These are phyloP conservation scores for Colletotrichum melonis DNA, from an alignment of 2,329 filamentous ascomycete species.

Conservation along the genomic window DNA sequence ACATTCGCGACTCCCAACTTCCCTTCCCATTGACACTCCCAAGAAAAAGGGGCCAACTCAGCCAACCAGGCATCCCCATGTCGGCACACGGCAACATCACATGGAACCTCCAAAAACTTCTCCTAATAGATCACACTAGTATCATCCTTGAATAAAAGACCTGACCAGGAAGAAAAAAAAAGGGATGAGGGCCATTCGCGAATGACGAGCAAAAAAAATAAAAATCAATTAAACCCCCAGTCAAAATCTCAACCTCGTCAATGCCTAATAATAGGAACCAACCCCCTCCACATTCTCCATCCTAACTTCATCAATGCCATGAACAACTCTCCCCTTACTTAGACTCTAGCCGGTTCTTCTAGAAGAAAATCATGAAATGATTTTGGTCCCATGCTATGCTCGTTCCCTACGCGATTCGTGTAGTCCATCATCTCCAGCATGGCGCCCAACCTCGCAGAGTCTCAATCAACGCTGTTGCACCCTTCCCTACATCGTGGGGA, in stretches of 20 bases:
- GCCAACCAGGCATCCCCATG: constrained; percentile 24
- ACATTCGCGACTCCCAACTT: neutral
- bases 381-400: neutral
- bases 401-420: too few species aligned
- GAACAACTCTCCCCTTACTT: neutral
- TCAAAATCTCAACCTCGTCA: neutral
- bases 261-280: neutral
- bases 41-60: neutral
- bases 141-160: neutral
- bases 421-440: neutral
- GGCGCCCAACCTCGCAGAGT: neutral
- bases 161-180: neutral
- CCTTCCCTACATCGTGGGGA: neutral
- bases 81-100: constrained; percentile 6
- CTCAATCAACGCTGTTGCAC: neutral
- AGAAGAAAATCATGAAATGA: neutral
- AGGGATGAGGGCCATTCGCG: neutral
- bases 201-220: too few species aligned
- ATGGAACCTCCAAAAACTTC: neutral
- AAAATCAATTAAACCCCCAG: neutral
- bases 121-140: neutral
- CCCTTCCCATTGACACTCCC: neutral
- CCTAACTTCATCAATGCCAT: neutral
- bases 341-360: neutral
- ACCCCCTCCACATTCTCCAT: neutral